A percentile compares a stretch with the other conserved stretches of the same genome.
Conservation (phyloP, 2,329 filamentous ascomycete species). For the Ophioceras dolichostomum region DNA sequence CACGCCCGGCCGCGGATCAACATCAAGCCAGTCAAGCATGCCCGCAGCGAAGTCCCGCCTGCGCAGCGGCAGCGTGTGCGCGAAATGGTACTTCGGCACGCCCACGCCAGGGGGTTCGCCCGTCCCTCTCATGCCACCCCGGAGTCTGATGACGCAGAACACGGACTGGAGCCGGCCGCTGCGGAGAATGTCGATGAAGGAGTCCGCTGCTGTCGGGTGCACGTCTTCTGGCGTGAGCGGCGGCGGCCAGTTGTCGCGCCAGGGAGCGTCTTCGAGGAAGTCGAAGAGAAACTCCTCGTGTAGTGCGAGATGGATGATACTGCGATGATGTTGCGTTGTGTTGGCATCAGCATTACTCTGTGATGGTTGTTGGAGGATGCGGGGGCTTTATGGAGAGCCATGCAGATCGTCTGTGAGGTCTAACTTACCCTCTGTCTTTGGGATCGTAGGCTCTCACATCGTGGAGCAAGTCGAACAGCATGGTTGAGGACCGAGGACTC, state of each 20-base stretch:
- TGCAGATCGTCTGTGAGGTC: too few species aligned
- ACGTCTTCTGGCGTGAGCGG: background rate
- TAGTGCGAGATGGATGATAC: background rate
- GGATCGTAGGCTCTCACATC: conserved; percentile 7
- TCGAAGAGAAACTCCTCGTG: background rate
- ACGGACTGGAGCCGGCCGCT: conserved; percentile 3
- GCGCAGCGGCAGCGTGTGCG: conserved; percentile 4
- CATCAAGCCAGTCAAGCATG: conserved; percentile 5
- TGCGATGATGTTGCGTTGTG: too few species aligned
- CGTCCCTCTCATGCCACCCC: background rate
- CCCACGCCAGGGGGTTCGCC: background rate
- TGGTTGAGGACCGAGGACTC: background rate
- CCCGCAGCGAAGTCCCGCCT: conserved; percentile 1
- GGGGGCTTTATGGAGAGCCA: too few species aligned
- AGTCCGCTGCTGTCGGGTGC: conserved; percentile 4
- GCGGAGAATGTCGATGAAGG: conserved; percentile 5
- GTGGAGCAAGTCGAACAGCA: conserved; percentile 5
- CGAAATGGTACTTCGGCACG: conserved; percentile 3
- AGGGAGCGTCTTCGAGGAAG: background rate
- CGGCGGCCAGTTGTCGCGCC: background rate
- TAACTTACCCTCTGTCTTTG: conserved; percentile 5
- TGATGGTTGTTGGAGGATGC: too few species aligned
- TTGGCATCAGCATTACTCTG: too few species aligned
- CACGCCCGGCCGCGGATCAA: conserved; percentile 6
- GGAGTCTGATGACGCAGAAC: conserved; percentile 2